These are phyloP conservation scores for Geotrichum restrictum DNA, from an alignment of 1,139 yeast genomes.

Conservation along the genomic window DNA sequence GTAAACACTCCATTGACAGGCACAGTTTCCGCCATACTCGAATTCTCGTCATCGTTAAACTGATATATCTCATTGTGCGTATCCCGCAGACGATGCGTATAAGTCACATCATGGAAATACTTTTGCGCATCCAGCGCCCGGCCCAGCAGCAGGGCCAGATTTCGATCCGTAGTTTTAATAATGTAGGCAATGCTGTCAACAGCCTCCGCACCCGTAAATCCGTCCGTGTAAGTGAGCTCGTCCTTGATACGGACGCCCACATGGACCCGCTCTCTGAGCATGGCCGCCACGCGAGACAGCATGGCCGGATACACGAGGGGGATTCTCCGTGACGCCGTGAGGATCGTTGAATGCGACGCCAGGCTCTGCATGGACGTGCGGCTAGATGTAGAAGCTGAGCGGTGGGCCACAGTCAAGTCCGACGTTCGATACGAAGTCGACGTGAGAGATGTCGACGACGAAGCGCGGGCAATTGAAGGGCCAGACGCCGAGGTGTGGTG, in stretches of 20 bases:
- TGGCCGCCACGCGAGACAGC: slow-evolving; percentile 76
- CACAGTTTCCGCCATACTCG: slow-evolving; percentile 22
- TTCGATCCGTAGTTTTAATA: slow-evolving; percentile 85
- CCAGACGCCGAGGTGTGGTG: not conserved
- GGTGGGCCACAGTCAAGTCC: not conserved
- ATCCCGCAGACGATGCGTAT: slow-evolving; percentile 87
- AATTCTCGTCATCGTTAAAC: slow-evolving; percentile 45
- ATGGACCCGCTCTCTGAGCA: slow-evolving; percentile 66
- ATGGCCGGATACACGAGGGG: slow-evolving; percentile 85
- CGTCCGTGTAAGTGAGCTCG: slow-evolving; percentile 90
- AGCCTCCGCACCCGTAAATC: slow-evolving; percentile 92
- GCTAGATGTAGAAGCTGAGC: slow-evolving; percentile 18
- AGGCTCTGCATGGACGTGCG: slow-evolving; percentile 16
- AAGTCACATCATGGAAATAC: slow-evolving; percentile 91
- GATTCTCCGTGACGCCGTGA: slow-evolving; percentile 46
- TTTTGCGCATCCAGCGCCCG: slow-evolving; percentile 92
- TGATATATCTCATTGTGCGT: slow-evolving; percentile 85
- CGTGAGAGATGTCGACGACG: slow-evolving; percentile 6
- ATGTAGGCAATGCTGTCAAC: slow-evolving; percentile 82
- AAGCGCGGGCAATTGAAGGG: slow-evolving; percentile 4
- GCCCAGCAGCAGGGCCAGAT: slow-evolving; percentile 81
- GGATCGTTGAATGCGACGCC: slow-evolving; percentile 35
- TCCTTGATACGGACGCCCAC: slow-evolving; percentile 81
- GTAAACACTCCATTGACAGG: slow-evolving; percentile 89
- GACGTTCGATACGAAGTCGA: slow-evolving; percentile 6